Base-by-base conservation (phyloP, 495 filamentous ascomycete genomes). In the Clohesyomyces aquaticus region DNA sequence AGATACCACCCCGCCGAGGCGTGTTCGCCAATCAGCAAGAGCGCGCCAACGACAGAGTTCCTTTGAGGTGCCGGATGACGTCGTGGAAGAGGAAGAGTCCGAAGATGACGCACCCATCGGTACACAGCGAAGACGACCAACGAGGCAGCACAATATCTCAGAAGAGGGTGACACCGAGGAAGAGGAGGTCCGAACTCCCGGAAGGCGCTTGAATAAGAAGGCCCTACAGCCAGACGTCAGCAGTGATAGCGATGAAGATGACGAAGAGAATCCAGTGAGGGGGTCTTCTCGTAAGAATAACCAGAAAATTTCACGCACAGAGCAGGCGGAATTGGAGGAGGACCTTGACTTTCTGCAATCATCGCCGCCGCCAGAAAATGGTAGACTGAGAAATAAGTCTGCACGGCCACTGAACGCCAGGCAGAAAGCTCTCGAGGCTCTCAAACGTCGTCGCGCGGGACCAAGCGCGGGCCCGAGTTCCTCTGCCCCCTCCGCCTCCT, bases 311-410 rank as follows among this genome's bases (percentile, higher is more conserved):
- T 6, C 14, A 32, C 38, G 60, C 11, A 26, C 59, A 28, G 74
- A 77, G 50, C 51, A 68, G 32, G 72, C 75, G 21, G 74, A 76
- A 25, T 58, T 76, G 18, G 60, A 68, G 16, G 73, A 76, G 25
- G 74, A 78, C 46, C 61, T 78, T 8, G 72, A 76, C 12, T 73
- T 72, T 45, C 48, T 76, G 1, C 52, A 55, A 23, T 65, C 70
- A 0, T 74, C 71, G n/a, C 61, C 65, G 18, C 61, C 65, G 27
- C 48, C 45, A n/a, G 65, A 58, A 16, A 52, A 56, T 26, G 53
- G 59, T 2, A 25, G 58, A 25, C 60, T 27, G 9, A 58, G 16
- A 56, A 70, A 38, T 29, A 55, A 21, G 11, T 60, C 66, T n/a
- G 35, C 51, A 22, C 61, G 55, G 4, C 63, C 61, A 42, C 51